A percentile compares a stretch with the other conserved stretches of the same genome.
phyloP scores from a whole-genome alignment of 805 yeast genomes.

The Myxozyma neotropica region DNA sequence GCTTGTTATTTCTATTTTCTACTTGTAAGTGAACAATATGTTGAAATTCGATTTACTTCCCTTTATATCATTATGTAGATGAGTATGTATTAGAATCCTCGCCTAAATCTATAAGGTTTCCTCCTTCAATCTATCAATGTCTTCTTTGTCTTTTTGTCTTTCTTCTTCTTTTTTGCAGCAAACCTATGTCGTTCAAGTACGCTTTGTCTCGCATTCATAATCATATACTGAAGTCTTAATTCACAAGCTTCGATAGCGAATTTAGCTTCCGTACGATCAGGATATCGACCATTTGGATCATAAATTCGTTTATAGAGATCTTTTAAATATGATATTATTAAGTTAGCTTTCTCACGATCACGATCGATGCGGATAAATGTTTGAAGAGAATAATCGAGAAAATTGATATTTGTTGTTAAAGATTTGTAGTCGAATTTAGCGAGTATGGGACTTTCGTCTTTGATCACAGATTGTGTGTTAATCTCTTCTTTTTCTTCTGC shows the following conservation, averaged over 20 bases:
- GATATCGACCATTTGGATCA: constrained; percentile 23
- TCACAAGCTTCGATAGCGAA: constrained; percentile 21
- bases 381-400: constrained; percentile 21
- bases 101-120: no score
- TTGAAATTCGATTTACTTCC: neutral
- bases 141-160: neutral
- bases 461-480: neutral
- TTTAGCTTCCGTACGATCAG: constrained; percentile 29
- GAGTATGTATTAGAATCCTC: no score
- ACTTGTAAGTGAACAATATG: neutral
- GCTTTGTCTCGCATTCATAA: constrained; percentile 4
- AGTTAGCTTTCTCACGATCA: constrained; percentile 14
- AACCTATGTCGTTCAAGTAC: constrained; percentile 12
- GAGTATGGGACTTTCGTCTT: neutral
- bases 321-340: constrained; percentile 7
- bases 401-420: constrained; percentile 6
- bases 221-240: constrained; percentile 17
- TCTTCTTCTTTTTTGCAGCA: neutral
- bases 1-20: neutral
- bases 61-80: neutral
- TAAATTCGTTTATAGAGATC: constrained; percentile 15
- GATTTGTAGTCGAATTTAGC: constrained; percentile 12
- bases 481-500: no score
- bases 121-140: neutral
- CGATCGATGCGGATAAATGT: constrained; percentile 15